These are phyloP conservation scores for Brassica carinata DNA, from an alignment of 345 rosid genomes.

Conservation along the genomic window DNA sequence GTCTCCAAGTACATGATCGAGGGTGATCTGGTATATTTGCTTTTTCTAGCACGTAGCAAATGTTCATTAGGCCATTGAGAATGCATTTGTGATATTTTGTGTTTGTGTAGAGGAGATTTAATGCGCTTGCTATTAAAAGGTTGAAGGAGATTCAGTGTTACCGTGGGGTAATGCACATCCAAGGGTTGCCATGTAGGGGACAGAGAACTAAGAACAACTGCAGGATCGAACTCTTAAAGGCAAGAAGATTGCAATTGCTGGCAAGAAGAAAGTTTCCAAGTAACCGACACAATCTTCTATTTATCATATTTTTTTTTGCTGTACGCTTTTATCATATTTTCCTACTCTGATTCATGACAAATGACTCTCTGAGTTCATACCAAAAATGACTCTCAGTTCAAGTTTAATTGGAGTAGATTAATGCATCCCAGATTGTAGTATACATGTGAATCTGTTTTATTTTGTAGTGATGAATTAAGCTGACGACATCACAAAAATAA, in stretches of 20 bases:
- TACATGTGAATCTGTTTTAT: too few species aligned
- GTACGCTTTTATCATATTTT: too few species aligned
- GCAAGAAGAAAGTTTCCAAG: constrained; percentile 65
- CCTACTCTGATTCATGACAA: too few species aligned
- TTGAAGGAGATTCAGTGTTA: constrained; percentile 80
- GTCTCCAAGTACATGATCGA: constrained; percentile 92
- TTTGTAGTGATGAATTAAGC: too few species aligned
- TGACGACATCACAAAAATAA: too few species aligned
- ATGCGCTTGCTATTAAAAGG: constrained; percentile 58
- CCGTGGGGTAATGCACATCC: constrained; percentile 68
- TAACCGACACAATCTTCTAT: constrained; percentile 13
- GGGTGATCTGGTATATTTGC: constrained; percentile 74
- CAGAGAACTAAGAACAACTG: constrained; percentile 82
- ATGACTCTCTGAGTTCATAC: too few species aligned
- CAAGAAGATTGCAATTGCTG: constrained; percentile 62
- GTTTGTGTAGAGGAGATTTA: background rate
- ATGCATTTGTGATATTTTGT: background rate
- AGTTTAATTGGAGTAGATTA: too few species aligned
- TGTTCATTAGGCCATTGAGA: background rate
- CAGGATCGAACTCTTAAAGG: constrained; percentile 80
- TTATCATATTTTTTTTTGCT: too few species aligned
- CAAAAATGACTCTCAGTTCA: too few species aligned
- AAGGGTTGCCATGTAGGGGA: constrained; percentile 82
- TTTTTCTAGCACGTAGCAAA: background rate
- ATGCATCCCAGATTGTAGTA: too few species aligned